phyloP scores from a whole-genome alignment of 2,329 filamentous ascomycete genomes.

The Fusarium nanum region DNA sequence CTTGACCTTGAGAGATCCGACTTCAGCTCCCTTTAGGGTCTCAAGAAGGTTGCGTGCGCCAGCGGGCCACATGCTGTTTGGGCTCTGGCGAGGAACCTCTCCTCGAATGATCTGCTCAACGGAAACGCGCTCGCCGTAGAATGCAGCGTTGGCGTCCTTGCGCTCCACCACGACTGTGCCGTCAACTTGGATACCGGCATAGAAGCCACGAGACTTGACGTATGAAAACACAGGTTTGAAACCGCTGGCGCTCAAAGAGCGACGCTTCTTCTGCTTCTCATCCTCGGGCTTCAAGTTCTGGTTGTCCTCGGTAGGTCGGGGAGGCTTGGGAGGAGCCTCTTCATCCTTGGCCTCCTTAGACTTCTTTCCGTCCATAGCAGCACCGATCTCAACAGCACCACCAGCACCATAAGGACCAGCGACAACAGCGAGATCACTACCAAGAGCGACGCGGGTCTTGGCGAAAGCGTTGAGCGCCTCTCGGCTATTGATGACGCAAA shows the following conservation, averaged over 20 bases:
- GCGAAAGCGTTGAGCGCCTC: conserved; percentile 83
- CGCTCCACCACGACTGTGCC: conserved; percentile 88
- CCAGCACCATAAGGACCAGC: conserved; percentile 78
- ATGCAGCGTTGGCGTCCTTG: conserved; percentile 87
- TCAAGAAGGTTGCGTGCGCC: conserved; percentile 49
- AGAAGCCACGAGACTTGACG: conserved; percentile 89
- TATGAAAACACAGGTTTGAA: conserved; percentile 69
- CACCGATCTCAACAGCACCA: conserved; percentile 73
- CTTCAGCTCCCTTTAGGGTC: conserved; percentile 50
- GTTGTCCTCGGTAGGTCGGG: conserved; percentile 22
- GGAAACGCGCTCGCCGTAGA: conserved; percentile 74
- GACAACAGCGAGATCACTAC: conserved; percentile 80
- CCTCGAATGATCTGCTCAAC: conserved; percentile 62
- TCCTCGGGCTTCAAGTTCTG: conserved; percentile 45
- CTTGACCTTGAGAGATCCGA: conserved; percentile 42
- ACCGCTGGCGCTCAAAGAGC: conserved; percentile 47
- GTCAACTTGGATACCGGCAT: conserved; percentile 87
- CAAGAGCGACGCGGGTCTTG: conserved; percentile 78
- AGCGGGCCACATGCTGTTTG: conserved; percentile 49
- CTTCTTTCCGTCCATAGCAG: conserved; percentile 47
- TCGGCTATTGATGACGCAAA: conserved; percentile 84
- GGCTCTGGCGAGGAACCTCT: conserved; percentile 46
- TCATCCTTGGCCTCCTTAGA: conserved; percentile 59
- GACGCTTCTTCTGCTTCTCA: conserved; percentile 47
- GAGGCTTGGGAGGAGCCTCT: conserved; percentile 18